A percentile compares a stretch with the other conserved stretches of the same genome.
phyloP scores from a whole-genome alignment of 768 basidiomycete species.

The Boletus reticuloceps region DNA sequence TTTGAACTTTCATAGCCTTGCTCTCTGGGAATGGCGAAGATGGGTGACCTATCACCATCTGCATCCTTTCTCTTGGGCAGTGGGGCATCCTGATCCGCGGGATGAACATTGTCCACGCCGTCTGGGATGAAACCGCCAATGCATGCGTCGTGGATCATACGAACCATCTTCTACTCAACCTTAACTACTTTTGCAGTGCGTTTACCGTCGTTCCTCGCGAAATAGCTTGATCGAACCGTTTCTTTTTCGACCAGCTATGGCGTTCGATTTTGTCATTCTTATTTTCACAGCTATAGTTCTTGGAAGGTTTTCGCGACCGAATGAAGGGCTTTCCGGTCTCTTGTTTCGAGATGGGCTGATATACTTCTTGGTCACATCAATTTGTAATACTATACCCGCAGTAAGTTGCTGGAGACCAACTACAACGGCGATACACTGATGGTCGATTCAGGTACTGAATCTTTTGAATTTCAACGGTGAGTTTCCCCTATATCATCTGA shows the following conservation, averaged over 20 bases:
- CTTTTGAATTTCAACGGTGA: constrained; percentile 26
- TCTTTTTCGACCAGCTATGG: constrained; percentile 50
- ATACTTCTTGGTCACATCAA: constrained; percentile 64
- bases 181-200: constrained; percentile 71
- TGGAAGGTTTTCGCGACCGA: constrained; percentile 43
- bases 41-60: constrained; percentile 49
- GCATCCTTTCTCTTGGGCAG: constrained; percentile 56
- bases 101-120: constrained; percentile 61
- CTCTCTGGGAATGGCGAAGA: constrained; percentile 63
- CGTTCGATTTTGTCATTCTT: constrained; percentile 62
- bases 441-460: constrained; percentile 20
- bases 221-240: not conserved
- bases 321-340: constrained; percentile 59
- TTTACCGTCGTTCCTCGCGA: constrained; percentile 4
- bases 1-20: constrained; percentile 45
- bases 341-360: constrained; percentile 74
- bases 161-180: constrained; percentile 55
- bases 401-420: constrained; percentile 34
- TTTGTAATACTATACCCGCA: constrained; percentile 66
- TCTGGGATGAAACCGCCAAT: constrained; percentile 42
- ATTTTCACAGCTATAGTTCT: constrained; percentile 54
- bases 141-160: constrained; percentile 53
- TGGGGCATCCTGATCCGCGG: constrained; percentile 68
- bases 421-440: not conserved
- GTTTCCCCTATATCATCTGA: not conserved